Percentiles rank a stretch among this genome's conserved stretches.
These are phyloP conservation scores for Coleophoma cylindrospora DNA, from an alignment of 2,329 filamentous ascomycete genomes.

Conservation along the genomic window DNA sequence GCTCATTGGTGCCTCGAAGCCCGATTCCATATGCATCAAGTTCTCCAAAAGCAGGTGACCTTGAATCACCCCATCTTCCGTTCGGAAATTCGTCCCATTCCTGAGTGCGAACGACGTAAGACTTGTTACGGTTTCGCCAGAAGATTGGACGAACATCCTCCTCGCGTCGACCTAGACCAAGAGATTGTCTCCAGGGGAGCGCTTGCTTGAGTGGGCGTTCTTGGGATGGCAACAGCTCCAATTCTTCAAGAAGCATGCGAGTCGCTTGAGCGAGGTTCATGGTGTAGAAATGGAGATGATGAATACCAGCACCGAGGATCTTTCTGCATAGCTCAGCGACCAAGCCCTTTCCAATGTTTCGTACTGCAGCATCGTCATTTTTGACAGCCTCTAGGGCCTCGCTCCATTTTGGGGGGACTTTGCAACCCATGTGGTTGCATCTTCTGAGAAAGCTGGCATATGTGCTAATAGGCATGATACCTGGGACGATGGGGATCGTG, in stretches of 20 bases:
- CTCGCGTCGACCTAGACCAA: constrained; percentile 79
- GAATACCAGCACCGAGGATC: constrained; percentile 72
- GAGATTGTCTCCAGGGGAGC: constrained; percentile 94
- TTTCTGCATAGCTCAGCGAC: constrained; percentile 87
- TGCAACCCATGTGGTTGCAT: constrained; percentile 86
- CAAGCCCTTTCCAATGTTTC: constrained; percentile 81
- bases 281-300: constrained; percentile 95
- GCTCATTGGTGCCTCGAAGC: constrained; percentile 89
- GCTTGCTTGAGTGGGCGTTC: constrained; percentile 79
- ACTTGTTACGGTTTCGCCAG: constrained; percentile 96
- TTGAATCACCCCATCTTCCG: constrained; percentile 95
- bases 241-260: constrained; percentile 87
- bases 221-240: constrained; percentile 73
- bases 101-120: constrained; percentile 90
- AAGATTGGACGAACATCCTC: constrained; percentile 98
- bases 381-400: constrained; percentile 84
- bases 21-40: constrained; percentile 92
- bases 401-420: constrained; percentile 76
- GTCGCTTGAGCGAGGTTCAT: constrained; percentile 98
- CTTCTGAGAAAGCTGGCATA: constrained; percentile 89
- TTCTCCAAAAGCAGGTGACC: constrained; percentile 94
- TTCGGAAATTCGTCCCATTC: constrained; percentile 99
- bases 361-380: constrained; percentile 90
- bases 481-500: constrained; percentile 74
- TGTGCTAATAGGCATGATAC: constrained; percentile 92